phyloP scores from a whole-genome alignment of 768 basidiomycete species.

The Fibroporia radiculosa region DNA sequence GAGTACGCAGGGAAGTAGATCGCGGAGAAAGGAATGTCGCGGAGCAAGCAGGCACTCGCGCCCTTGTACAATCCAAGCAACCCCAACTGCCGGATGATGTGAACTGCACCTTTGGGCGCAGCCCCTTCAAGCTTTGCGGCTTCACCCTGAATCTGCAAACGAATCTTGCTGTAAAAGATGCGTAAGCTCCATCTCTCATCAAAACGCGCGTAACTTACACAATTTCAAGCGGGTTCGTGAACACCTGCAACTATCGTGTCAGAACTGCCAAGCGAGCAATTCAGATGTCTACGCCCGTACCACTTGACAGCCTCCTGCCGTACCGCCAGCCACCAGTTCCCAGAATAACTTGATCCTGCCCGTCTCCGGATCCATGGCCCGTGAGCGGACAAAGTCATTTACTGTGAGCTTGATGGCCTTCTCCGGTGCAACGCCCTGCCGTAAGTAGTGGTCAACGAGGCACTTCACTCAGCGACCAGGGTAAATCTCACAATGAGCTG shows the following conservation, averaged over 20 bases:
- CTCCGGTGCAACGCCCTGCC: slow-evolving; percentile 88
- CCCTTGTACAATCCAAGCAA: slow-evolving; percentile 91
- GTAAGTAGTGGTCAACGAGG: slow-evolving; percentile 1
- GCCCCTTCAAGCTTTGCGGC: slow-evolving; percentile 81
- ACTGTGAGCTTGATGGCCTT: slow-evolving; percentile 98
- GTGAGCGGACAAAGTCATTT: slow-evolving; percentile 82
- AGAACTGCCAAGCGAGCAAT: not conserved
- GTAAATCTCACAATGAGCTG: slow-evolving; percentile 68
- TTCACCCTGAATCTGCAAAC: slow-evolving; percentile 93
- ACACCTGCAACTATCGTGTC: slow-evolving; percentile 47
- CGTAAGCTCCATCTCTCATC: slow-evolving; percentile 4
- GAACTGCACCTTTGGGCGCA: slow-evolving; percentile 75
- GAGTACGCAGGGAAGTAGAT: slow-evolving; percentile 87
- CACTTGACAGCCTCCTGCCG: slow-evolving; percentile 96
- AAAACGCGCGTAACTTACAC: slow-evolving; percentile 46
- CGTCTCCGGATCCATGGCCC: slow-evolving; percentile 89
- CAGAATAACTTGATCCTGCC: slow-evolving; percentile 87
- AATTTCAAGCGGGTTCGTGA: slow-evolving; percentile 96
- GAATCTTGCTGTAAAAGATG: slow-evolving; percentile 65
- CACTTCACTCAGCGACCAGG: not conserved
- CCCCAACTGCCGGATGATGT: slow-evolving; percentile 91
- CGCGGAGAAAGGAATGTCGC: slow-evolving; percentile 96
- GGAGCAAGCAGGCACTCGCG: slow-evolving; percentile 84
- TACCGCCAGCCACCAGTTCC: slow-evolving; percentile 89
- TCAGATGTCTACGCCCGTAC: slow-evolving; percentile 48